Conservation (phyloP, 495 filamentous ascomycete genomes). For the Penicilliopsis zonata region DNA sequence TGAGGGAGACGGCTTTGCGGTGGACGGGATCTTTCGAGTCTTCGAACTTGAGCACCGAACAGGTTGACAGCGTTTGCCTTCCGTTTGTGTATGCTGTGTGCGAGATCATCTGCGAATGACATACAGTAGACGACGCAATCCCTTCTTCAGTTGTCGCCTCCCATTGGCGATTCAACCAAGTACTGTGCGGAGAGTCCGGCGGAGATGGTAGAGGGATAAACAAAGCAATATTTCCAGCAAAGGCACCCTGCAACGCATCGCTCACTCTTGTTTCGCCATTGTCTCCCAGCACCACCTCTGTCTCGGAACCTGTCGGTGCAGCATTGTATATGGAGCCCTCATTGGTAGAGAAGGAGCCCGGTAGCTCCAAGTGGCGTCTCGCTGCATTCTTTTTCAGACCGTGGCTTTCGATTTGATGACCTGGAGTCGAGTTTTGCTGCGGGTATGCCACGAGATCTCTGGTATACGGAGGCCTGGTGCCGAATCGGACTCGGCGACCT, state of each 20-base stretch:
- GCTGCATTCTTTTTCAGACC: neutral
- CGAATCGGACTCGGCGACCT: too few relatives aligned
- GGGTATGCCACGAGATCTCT: too few relatives aligned
- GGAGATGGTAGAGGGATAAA: slow-evolving; percentile 8
- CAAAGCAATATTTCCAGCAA: slow-evolving; percentile 24
- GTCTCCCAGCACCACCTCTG: slow-evolving; percentile 5
- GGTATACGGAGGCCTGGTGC: too few relatives aligned
- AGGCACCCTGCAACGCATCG: slow-evolving; percentile 12
- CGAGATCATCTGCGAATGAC: slow-evolving; percentile 1
- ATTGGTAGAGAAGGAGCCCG: slow-evolving; percentile 21
- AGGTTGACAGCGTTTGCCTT: slow-evolving; percentile 4
- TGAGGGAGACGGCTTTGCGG: slow-evolving; percentile 13
- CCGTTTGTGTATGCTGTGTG: slow-evolving; percentile 1
- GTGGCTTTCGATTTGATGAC: too few relatives aligned
- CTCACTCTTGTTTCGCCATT: slow-evolving; percentile 3
- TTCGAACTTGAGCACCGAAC: slow-evolving; percentile 6
- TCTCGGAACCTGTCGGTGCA: slow-evolving; percentile 12
- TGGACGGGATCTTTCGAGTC: slow-evolving; percentile 5
- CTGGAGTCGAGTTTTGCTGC: too few relatives aligned
- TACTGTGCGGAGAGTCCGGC: slow-evolving; percentile 1
- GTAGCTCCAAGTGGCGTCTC: neutral
- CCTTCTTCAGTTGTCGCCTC: slow-evolving; percentile 3
- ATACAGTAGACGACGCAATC: neutral
- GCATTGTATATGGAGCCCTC: slow-evolving; percentile 35
- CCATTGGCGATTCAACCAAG: neutral